A percentile compares a stretch with the other conserved stretches of the same genome.
These are phyloP conservation scores for Lasiodiplodia gonubiensis DNA, from an alignment of 2,329 filamentous ascomycete species.

Conservation along the genomic window DNA sequence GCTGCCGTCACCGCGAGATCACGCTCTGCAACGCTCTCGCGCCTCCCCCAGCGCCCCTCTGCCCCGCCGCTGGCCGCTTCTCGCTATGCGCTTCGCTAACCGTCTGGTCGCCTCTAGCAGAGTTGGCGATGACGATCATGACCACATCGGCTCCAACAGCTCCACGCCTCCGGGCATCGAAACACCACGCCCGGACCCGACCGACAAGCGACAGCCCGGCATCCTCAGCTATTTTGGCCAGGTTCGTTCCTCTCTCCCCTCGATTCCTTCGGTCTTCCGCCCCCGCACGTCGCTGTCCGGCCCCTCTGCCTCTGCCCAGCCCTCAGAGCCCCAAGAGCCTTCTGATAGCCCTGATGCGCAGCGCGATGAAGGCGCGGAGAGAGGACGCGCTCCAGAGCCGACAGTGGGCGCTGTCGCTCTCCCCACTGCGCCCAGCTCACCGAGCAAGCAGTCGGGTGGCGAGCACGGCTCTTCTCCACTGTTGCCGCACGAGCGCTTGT, in stretches of 20 bases:
- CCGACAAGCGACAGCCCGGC: constrained; percentile 92
- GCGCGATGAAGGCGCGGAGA: constrained; percentile 23
- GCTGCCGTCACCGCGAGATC: constrained; percentile 23
- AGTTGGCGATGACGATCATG: constrained; percentile 66
- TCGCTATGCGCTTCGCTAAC: constrained; percentile 42
- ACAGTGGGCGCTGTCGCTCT: constrained; percentile 31
- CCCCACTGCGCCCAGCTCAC: constrained; percentile 45
- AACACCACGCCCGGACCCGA: constrained; percentile 90
- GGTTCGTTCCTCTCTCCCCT: constrained; percentile 79
- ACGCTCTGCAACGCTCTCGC: constrained; percentile 20
- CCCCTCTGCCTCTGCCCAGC: constrained; percentile 45
- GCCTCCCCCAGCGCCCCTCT: constrained; percentile 29
- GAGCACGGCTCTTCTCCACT: constrained; percentile 40
- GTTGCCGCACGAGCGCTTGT: constrained; percentile 43
- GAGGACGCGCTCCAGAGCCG: not conserved
- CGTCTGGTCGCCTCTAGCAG: constrained; percentile 46
- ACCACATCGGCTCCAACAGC: constrained; percentile 79
- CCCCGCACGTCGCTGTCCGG: constrained; percentile 47
- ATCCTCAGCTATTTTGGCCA: constrained; percentile 96
- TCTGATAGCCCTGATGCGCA: constrained; percentile 27
- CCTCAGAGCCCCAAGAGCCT: constrained; percentile 38
- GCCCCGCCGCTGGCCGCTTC: not conserved
- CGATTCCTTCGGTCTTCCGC: constrained; percentile 53
- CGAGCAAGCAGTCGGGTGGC: constrained; percentile 29
- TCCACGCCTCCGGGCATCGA: constrained; percentile 89